These are phyloP conservation scores for Phycomyces blakesleeanus DNA, from an alignment of 192 early-diverging fungal genomes.

Conservation along the genomic window DNA sequence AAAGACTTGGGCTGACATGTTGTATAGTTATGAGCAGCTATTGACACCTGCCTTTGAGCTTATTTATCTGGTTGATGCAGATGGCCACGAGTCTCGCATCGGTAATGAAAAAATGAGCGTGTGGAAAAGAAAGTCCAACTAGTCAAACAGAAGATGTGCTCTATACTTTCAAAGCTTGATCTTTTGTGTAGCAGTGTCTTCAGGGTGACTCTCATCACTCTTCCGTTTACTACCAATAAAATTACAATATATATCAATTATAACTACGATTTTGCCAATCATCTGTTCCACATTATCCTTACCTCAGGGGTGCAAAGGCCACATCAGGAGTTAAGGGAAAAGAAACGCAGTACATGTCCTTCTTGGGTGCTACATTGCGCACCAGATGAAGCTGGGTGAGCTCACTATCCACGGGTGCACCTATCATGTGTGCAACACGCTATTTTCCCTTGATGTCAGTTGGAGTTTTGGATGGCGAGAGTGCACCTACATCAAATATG, in stretches of 20 bases:
- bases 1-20: neutral
- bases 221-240: too few species aligned
- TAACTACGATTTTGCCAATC: neutral
- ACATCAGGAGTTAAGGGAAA: constrained; percentile 76
- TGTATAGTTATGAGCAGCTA: constrained; percentile 22
- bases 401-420: constrained; percentile 36
- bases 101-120: constrained; percentile 65
- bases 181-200: too few species aligned
- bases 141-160: too few species aligned
- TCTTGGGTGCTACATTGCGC: constrained; percentile 94
- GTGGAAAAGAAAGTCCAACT: constrained; percentile 45
- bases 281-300: constrained; percentile 3
- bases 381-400: constrained; percentile 67
- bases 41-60: constrained; percentile 59
- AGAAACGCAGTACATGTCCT: constrained; percentile 97
- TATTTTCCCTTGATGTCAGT: constrained; percentile 15
- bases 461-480: neutral
- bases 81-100: constrained; percentile 46
- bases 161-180: too few species aligned
- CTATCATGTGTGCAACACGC: constrained; percentile 53
- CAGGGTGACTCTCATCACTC: too few species aligned
- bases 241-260: too few species aligned
- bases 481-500: constrained; percentile 28
- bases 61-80: constrained; percentile 57
- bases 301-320: constrained; percentile 59